Evolutionary conservation across 169 alveolate genomes (phyloP), one percentile per base, ranked within the genome.

Genomic region (Sarcocystis neurona): DNA sequence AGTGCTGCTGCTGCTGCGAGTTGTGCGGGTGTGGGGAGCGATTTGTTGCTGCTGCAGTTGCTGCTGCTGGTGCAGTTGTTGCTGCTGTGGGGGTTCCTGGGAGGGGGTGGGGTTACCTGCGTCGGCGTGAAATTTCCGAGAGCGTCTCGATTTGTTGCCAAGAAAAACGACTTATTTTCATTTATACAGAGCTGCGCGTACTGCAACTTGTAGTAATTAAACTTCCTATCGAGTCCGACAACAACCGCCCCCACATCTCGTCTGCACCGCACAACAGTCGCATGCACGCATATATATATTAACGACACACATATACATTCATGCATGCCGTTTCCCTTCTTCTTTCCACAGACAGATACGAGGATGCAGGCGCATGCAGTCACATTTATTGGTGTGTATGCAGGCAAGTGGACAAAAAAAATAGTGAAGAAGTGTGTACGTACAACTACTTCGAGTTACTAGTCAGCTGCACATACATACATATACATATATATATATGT

Each of bases 181-280:
- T 91, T 92, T 5, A 93, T 91, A 68, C 92, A 91, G 32, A 92
- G 87, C 72, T 92, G 93, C 39, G 95, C 95, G 50, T 87, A 85
- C 72, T 93, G 95, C 41, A 93, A 79, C 87, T 91, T 93, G 43
- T 91, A 89, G 85, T 93, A 93, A 66, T 87, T 85, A 75, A 93
- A 90, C 53, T 70, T 41, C 68, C 93, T 84, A 72, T 93, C 95
- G 5, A 92, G 79, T 15, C 94, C 95, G 43, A 93, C 95, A 34
- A 91, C 93, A 34, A 93, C 95, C 34, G 90, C 92, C 41, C 93
- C 94, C 50, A 93, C 89, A 27, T 93, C 87, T 20, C 89, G 92
- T 66, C 87, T 92, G 79, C 79, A 32, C 87, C 82, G 90, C 39
- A 78, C 48, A 37, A n/a, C n/a, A n/a, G n/a, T n/a, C n/a, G n/a